Percentiles rank a stretch among this genome's conserved stretches.
Conservation (phyloP, 2,329 filamentous ascomycete species). For the Geoglossum cookeanum region DNA sequence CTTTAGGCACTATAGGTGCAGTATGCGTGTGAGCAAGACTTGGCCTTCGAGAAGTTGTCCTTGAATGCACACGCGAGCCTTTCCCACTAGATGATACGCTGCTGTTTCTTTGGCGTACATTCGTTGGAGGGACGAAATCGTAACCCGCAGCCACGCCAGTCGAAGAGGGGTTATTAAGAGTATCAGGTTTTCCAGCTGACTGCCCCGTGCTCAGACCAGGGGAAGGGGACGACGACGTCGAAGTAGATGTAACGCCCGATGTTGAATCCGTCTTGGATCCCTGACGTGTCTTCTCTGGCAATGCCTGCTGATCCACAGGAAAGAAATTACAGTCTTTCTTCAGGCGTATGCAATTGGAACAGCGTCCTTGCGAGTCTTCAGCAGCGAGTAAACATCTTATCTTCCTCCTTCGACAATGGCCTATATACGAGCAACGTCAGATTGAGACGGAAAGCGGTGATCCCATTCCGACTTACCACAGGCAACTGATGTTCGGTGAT, state of each 20-base stretch:
- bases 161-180: background rate
- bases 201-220: background rate
- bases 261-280: constrained; percentile 25
- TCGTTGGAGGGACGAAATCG: background rate
- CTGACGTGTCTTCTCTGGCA: constrained; percentile 26
- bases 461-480: constrained; percentile 56
- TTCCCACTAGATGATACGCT: constrained; percentile 1
- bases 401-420: constrained; percentile 80
- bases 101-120: constrained; percentile 1
- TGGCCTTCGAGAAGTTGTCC: background rate
- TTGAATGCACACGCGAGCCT: background rate
- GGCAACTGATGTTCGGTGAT: constrained; percentile 85
- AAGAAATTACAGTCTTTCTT: constrained; percentile 91
- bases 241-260: constrained; percentile 24
- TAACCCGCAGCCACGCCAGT: background rate
- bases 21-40: constrained; percentile 1
- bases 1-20: background rate
- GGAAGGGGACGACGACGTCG: constrained; percentile 27
- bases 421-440: constrained; percentile 27
- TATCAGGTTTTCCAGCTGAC: background rate
- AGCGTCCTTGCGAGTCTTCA: constrained; percentile 55
- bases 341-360: constrained; percentile 79
- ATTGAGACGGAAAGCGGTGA: background rate
- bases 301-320: constrained; percentile 61
- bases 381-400: constrained; percentile 71